Percentiles rank a stretch among this genome's conserved stretches.
These are phyloP conservation scores for Podospora pseudocomata DNA, from an alignment of 495 filamentous ascomycete species.

Conservation along the genomic window DNA sequence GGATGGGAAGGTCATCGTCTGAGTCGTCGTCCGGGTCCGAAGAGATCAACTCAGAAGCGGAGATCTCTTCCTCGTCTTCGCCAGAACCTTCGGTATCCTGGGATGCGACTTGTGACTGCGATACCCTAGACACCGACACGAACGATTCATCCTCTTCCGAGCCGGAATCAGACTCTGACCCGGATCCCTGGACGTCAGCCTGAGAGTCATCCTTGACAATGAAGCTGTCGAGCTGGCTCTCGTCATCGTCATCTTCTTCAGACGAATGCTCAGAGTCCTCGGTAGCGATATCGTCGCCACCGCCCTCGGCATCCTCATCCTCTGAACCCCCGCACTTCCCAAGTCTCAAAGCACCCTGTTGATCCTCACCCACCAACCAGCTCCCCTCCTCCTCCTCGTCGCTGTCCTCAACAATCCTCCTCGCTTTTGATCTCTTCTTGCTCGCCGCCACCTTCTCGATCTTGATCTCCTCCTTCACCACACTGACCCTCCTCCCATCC, in stretches of 20 bases:
- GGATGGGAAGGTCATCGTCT: constrained; percentile 12
- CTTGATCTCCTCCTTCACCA: constrained; percentile 45
- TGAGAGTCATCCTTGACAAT: constrained; percentile 40
- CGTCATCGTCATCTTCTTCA: constrained; percentile 38
- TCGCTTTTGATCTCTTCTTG: constrained; percentile 45
- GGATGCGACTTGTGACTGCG: constrained; percentile 28
- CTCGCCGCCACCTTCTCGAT: constrained; percentile 32
- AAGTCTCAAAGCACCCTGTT: constrained; percentile 55
- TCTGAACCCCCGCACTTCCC: constrained; percentile 78
- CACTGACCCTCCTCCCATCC: constrained; percentile 45
- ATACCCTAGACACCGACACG: constrained; percentile 41
- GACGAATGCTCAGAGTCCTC: constrained; percentile 50
- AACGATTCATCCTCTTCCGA: constrained; percentile 36
- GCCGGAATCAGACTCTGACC: constrained; percentile 39
- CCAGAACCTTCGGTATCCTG: constrained; percentile 25
- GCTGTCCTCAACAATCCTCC: constrained; percentile 54
- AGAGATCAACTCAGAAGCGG: constrained; percentile 39
- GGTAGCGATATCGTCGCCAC: constrained; percentile 70
- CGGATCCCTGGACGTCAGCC: constrained; percentile 26
- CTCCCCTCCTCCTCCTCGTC: constrained; percentile 60
- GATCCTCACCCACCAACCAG: constrained; percentile 68
- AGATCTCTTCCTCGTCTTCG: constrained; percentile 24
- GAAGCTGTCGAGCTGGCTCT: constrained; percentile 46
- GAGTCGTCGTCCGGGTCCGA: constrained; percentile 39
- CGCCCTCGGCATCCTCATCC: constrained; percentile 82